Base-by-base conservation (phyloP, 345 rosid species). In the Populus tremula region DNA sequence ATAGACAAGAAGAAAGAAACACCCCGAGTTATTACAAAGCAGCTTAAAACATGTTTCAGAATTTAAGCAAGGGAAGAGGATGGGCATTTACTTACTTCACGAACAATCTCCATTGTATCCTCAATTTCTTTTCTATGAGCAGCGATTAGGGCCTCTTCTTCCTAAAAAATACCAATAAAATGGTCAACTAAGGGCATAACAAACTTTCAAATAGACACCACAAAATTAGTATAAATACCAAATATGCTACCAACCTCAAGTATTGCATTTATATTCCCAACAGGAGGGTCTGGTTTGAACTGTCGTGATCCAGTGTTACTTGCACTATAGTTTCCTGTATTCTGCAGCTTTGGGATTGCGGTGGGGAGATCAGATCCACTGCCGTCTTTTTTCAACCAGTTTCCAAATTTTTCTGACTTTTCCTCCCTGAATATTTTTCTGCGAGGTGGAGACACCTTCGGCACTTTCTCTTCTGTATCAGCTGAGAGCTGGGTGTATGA, bases 71-170 rank as follows among this genome's bases (percentile, higher is more conserved):
- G 36, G 36, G 36, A 7, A 53, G 59, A 18, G 59, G 59, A 53
- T 59, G 14, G 63, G 13, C 5, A 1, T n/a, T 59, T 63, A 79
- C 90, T 86, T 87, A 93, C 99, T 87, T 96, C 99, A 5, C 97
- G 98, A 74, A 92, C 98, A 72, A 93, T 96, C 84, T 92, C 98
- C 98, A 96, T 96, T 16, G 98, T 93, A 78, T 96, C 97, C 87
- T 96, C 99, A n/a, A 93, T 96, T 86, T 96, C 98, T 88, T 96
- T 93, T 82, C 99, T 87, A 76, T 96, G 99, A 38, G 96, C 98
- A 14, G 93, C 90, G 43, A 93, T 90, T 76, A 96, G 84, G 47
- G 96, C 96, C 83, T 91, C 98, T 87, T 96, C 99, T 80, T 96
- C 99, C 98, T 95, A 83, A 25, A 45, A 71, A 67, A 78, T 36